Conservation (phyloP, 1,284 basidiomycete genomes). For the Moniliella sp. region DNA sequence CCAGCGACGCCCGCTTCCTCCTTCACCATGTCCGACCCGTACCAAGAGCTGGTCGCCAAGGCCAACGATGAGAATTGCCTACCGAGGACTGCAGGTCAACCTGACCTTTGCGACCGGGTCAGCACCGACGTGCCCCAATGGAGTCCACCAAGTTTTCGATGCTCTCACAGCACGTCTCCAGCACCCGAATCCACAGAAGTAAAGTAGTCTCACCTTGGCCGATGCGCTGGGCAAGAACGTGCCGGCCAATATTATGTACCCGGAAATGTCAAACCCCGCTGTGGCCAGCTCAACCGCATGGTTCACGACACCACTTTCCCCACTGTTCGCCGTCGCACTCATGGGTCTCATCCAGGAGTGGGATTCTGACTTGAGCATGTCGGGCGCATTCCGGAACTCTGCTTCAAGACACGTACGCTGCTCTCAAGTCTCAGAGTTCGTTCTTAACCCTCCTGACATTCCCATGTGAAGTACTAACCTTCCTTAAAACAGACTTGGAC, state of each 20-base stretch:
- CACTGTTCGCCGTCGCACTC: constrained; percentile 58
- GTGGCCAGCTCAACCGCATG: constrained; percentile 61
- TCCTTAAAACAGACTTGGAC: not conserved
- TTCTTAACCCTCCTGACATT: constrained; percentile 1
- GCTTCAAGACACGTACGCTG: constrained; percentile 67
- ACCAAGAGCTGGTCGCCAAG: constrained; percentile 80
- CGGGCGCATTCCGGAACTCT: constrained; percentile 64
- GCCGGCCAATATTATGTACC: constrained; percentile 50
- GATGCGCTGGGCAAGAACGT: constrained; percentile 57
- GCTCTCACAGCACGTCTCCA: too few species aligned
- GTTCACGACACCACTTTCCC: constrained; percentile 71
- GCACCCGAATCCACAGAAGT: constrained; percentile 83
- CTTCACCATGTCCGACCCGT: constrained; percentile 46
- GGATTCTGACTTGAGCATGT: constrained; percentile 50
- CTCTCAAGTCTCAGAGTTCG: constrained; percentile 40
- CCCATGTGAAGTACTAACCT: not conserved
- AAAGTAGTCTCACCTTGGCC: constrained; percentile 52
- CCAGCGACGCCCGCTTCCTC: too few species aligned
- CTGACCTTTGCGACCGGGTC: constrained; percentile 88
- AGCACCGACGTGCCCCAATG: constrained; percentile 64
- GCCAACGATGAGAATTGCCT: constrained; percentile 80
- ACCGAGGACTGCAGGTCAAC: constrained; percentile 83
- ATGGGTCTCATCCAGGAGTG: constrained; percentile 58
- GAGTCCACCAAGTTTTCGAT: too few species aligned
- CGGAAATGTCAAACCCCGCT: constrained; percentile 76